Evolutionary conservation across 164 flowering plant genomes (phyloP).

Genomic region (Malania oleifera): DNA sequence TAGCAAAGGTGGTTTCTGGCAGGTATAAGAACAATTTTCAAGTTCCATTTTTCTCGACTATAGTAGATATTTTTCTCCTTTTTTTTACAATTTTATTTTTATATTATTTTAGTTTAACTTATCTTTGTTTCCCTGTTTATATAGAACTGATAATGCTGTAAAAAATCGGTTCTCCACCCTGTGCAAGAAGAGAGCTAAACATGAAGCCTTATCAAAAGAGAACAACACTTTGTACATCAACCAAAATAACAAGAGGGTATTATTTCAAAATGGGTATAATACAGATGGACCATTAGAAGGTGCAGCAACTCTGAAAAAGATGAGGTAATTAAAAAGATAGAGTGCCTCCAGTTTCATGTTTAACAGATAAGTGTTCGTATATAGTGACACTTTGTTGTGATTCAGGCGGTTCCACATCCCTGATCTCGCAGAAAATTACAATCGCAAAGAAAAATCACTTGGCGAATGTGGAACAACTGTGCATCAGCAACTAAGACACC

Average conservation of each 20-base stretch:
- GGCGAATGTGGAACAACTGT: constrained; percentile 21
- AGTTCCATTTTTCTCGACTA: not conserved
- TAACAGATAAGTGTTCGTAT: not conserved
- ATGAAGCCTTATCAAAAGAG: constrained; percentile 70
- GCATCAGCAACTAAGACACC: constrained; percentile 51
- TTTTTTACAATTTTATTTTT: not conserved
- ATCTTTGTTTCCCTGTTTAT: constrained; percentile 6
- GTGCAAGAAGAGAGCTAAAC: constrained; percentile 89
- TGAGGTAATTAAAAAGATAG: constrained; percentile 41
- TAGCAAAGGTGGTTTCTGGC: constrained; percentile 98
- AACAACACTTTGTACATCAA: constrained; percentile 46
- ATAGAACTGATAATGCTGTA: constrained; percentile 98
- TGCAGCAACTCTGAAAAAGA: constrained; percentile 43
- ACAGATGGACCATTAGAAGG: constrained; percentile 28
- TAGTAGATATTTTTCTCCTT: not conserved
- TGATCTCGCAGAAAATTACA: constrained; percentile 26
- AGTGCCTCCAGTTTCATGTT: not conserved
- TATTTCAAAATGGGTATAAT: constrained; percentile 33
- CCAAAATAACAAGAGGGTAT: constrained; percentile 56
- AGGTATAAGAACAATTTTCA: constrained; percentile 41
- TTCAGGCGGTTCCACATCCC: constrained; percentile 47
- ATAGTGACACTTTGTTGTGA: constrained; percentile 4
- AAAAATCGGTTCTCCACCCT: constrained; percentile 90
- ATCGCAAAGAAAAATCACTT: constrained; percentile 27
- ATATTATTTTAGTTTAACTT: not conserved